Conservation (phyloP, 305 asterid genomes). For the Plantago lanceolata region DNA sequence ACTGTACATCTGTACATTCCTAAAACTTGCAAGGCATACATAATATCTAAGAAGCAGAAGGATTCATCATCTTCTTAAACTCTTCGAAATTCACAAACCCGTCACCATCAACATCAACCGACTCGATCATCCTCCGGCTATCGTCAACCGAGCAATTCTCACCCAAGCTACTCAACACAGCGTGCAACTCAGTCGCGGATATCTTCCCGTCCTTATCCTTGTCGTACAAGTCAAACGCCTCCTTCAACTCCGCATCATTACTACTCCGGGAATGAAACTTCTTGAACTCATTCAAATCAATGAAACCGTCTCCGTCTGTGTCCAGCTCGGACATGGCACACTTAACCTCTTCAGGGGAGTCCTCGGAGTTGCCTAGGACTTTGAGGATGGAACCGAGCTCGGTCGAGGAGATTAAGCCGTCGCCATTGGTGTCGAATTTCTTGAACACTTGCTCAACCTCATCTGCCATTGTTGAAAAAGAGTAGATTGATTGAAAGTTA, state of each 20-base stretch:
- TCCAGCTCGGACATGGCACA: constrained; percentile 1
- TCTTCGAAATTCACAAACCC: neutral
- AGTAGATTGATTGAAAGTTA: neutral
- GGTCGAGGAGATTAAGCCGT: constrained; percentile 3
- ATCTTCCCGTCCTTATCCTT: neutral
- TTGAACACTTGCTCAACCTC: neutral
- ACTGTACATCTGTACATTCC: neutral
- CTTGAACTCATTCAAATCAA: constrained; percentile 4
- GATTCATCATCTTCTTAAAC: neutral
- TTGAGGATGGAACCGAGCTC: constrained; percentile 4
- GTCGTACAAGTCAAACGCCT: neutral
- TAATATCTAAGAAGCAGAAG: neutral
- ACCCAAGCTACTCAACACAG: neutral
- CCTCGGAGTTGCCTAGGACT: neutral
- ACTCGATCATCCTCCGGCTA: neutral
- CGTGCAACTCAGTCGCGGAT: neutral
- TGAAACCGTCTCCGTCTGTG: constrained; percentile 3
- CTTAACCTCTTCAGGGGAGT: neutral
- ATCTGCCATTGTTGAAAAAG: constrained; percentile 1
- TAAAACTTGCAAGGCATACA: no score
- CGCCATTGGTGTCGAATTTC: constrained; percentile 9
- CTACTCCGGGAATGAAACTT: neutral
- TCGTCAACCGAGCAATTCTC: neutral
- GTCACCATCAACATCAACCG: neutral
- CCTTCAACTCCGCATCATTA: neutral